These are phyloP conservation scores for Triticum turgidum DNA, from an alignment of 176 grass and related monocot genomes.

Conservation along the genomic window DNA sequence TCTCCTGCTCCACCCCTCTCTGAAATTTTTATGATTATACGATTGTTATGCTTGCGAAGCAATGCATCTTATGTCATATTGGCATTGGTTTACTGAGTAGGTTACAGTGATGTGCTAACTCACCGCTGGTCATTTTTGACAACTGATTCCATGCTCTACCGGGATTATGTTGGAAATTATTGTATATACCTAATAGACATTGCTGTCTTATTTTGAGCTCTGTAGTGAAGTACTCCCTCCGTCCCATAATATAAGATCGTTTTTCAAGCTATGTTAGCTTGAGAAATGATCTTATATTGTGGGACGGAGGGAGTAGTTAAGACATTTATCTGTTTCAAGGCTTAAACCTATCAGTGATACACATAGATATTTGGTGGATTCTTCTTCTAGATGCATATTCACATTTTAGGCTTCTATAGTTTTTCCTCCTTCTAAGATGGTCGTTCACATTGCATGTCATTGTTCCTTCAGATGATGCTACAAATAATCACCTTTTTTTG, in stretches of 20 bases:
- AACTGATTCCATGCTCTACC: neutral
- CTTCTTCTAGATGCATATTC: neutral
- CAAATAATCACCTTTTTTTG: neutral
- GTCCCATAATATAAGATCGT: no score
- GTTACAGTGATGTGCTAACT: neutral
- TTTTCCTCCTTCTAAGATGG: neutral
- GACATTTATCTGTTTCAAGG: neutral
- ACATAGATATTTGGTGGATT: neutral
- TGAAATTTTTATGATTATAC: neutral
- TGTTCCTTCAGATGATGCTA: neutral
- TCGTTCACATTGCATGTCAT: neutral
- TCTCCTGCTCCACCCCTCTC: neutral
- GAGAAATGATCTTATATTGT: no score
- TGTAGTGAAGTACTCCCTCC: neutral
- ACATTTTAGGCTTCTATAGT: neutral
- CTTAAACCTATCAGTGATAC: neutral
- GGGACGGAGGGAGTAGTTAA: neutral
- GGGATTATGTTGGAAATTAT: conserved; percentile 3
- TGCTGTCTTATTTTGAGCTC: neutral
- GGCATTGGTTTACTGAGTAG: neutral
- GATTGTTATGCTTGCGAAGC: neutral
- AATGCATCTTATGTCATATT: conserved; percentile 2
- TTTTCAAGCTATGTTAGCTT: no score
- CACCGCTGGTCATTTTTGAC: neutral
- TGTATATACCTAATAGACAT: neutral